These are phyloP conservation scores for Bryum argenteum DNA, from an alignment of 225 moss, liverwort and hornwort species.

Conservation along the genomic window DNA sequence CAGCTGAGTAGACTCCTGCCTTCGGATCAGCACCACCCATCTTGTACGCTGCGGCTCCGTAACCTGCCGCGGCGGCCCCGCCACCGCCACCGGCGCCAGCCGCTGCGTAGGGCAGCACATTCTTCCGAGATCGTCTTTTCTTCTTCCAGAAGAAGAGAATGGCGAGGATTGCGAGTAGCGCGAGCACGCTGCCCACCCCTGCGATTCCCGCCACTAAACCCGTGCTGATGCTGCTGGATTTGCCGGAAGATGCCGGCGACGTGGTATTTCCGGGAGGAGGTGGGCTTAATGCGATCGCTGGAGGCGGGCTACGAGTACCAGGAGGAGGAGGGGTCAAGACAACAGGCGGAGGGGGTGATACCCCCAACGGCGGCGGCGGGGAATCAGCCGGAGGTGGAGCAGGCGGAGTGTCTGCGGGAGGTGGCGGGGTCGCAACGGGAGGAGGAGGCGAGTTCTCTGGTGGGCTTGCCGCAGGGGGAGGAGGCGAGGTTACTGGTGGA, in stretches of 20 bases:
- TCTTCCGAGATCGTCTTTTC: slow-evolving; percentile 30
- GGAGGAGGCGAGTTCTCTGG: slow-evolving; percentile 10
- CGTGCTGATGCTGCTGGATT: no score
- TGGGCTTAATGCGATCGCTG: slow-evolving; percentile 6
- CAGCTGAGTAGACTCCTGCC: slow-evolving; percentile 39
- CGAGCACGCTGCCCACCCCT: slow-evolving; percentile 35
- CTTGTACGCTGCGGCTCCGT: slow-evolving; percentile 38
- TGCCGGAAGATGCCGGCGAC: no score
- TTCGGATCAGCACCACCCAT: slow-evolving; percentile 19
- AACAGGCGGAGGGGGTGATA: slow-evolving; percentile 18
- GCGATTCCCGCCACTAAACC: slow-evolving; percentile 16
- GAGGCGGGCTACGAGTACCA: background rate
- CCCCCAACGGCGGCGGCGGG: background rate
- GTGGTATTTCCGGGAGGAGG: background rate
- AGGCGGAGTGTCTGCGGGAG: background rate
- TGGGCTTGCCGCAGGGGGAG: slow-evolving; percentile 18
- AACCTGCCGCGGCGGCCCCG: slow-evolving; percentile 15
- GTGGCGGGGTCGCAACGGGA: slow-evolving; percentile 19
- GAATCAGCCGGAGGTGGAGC: slow-evolving; percentile 22
- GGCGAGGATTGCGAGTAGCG: slow-evolving; percentile 4
- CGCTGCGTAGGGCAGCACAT: slow-evolving; percentile 30
- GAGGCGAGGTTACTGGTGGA: background rate
- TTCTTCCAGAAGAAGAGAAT: slow-evolving; percentile 16
- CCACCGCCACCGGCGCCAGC: slow-evolving; percentile 29
- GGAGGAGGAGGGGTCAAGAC: slow-evolving; percentile 31